Base-by-base conservation (phyloP, 2,329 filamentous ascomycete genomes). In the Thermothelomyces thermophilus region DNA sequence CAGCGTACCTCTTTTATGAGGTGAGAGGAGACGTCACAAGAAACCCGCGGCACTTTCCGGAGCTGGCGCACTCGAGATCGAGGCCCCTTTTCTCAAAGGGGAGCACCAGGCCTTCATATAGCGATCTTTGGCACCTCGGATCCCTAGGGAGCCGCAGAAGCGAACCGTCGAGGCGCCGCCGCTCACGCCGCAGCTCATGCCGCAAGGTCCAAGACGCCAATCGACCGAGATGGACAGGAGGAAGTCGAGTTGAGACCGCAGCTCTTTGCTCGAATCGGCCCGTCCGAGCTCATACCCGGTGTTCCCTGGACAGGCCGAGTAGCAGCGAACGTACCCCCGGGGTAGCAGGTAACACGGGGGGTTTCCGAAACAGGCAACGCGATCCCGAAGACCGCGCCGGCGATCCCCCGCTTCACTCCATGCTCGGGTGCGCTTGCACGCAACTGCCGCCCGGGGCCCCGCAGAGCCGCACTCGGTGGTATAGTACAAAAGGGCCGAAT, bases 401-500 rank as follows among this genome's bases (percentile, higher is more conserved):
- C 36, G 35, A 28, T 35, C 26, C 35, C 40, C 39, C 46, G 47
- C 42, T 45, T 51, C 49, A 48, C 51, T 46, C 54, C 53, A 44
- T 40, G 36, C 41, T 3, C 41, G 40, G n/a, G 30, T 16, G 41
- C 28, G 19, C 50, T 41, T 14, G 50, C 10, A 33, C 3, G 17
- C 20, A 31, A 50, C 33, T 46, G 33, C 45, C 46, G 36, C 22
- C 46, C 30, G 41, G 46, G 51, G 41, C 45, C 47, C 50, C 52
- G 49, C 37, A 53, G 19, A 26, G 39, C 22, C 34, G 30, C 40
- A 14, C 16, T 45, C 33, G 36, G 51, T 43, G 24, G 5, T 26
- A n/a, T 31, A 41, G 49, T 41, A 33, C 42, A 55, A 46, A 57
- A 56, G 56, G 56, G 51, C 56, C 56, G 56, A 58, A 58, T 57